Evolutionary conservation across 1,284 basidiomycete species (phyloP).

Genomic region (Ganoderma boninense): DNA sequence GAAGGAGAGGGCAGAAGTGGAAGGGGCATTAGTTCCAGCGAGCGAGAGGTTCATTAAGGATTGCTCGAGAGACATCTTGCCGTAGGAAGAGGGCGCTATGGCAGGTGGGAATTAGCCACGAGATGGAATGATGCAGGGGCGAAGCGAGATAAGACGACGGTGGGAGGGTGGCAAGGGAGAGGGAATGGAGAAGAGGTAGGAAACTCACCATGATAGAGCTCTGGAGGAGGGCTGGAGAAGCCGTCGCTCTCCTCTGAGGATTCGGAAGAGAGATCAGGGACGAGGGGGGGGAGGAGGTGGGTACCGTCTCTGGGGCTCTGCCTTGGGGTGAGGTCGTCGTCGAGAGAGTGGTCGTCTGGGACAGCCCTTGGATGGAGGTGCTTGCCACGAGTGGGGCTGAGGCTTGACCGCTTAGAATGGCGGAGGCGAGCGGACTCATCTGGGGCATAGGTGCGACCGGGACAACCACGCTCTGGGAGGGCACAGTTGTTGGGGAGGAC

Average conservation of each 20-base stretch:
- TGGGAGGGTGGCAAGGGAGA: neutral
- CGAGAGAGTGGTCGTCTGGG: conserved; percentile 31
- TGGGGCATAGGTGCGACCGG: conserved; percentile 67
- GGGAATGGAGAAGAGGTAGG: neutral
- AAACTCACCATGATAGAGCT: conserved; percentile 27
- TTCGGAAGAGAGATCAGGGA: conserved; percentile 62
- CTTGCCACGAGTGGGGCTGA: conserved; percentile 39
- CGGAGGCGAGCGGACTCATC: conserved; percentile 42
- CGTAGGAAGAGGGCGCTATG: conserved; percentile 19
- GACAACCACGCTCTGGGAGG: conserved; percentile 74
- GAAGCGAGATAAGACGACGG: conserved; percentile 19
- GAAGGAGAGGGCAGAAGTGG: conserved; percentile 36
- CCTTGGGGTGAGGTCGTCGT: conserved; percentile 36
- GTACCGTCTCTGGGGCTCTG: conserved; percentile 29
- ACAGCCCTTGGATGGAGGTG: conserved; percentile 57
- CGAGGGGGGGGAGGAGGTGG: conserved; percentile 54
- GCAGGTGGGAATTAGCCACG: neutral
- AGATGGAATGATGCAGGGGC: neutral
- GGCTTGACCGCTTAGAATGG: conserved; percentile 27
- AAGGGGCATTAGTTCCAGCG: conserved; percentile 31
- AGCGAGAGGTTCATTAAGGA: conserved; percentile 31
- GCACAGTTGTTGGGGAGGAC: conserved; percentile 71
- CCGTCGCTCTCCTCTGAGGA: conserved; percentile 67
- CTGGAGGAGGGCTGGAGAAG: conserved; percentile 42
- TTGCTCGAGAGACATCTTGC: conserved; percentile 32